These are phyloP conservation scores for Phlebiopsis flavidoalba DNA, from an alignment of 768 basidiomycete genomes.

Conservation along the genomic window DNA sequence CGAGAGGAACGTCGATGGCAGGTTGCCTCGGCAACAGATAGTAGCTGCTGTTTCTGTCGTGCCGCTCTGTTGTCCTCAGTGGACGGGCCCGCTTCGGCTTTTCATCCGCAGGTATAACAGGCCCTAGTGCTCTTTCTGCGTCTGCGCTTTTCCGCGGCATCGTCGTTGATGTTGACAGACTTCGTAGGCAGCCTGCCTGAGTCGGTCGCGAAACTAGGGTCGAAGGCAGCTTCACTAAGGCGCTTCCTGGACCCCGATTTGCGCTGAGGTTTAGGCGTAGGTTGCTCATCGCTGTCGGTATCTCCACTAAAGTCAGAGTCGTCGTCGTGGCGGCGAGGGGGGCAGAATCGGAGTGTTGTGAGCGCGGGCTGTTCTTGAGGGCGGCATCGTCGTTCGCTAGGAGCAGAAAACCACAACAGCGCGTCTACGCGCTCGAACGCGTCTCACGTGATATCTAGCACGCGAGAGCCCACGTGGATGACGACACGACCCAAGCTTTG, in stretches of 20 bases:
- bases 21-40: conserved; percentile 57
- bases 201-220: conserved; percentile 31
- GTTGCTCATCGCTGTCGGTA: conserved; percentile 19
- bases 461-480: conserved; percentile 2
- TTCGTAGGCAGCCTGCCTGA: conserved; percentile 30
- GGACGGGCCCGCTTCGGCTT: conserved; percentile 54
- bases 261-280: conserved; percentile 17
- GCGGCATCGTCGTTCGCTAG: conserved; percentile 13
- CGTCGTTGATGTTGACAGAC: conserved; percentile 65
- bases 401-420: conserved; percentile 4
- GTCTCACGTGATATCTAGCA: conserved; percentile 4
- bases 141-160: conserved; percentile 80
- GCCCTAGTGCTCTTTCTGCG: conserved; percentile 75
- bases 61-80: conserved; percentile 30
- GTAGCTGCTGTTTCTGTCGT: conserved; percentile 54
- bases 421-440: conserved; percentile 14
- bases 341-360: not conserved
- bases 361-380: conserved; percentile 7
- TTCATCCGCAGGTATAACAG: conserved; percentile 40
- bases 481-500: not conserved
- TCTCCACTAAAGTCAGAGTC: conserved; percentile 11
- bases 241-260: conserved; percentile 37
- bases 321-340: conserved; percentile 4
- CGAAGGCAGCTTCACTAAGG: conserved; percentile 51
- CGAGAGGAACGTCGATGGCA: conserved; percentile 57